Percentiles rank a stretch among this genome's conserved stretches.
Evolutionary conservation across 1,284 basidiomycete species (phyloP).

Genomic region (Coriolopsis trogii): DNA sequence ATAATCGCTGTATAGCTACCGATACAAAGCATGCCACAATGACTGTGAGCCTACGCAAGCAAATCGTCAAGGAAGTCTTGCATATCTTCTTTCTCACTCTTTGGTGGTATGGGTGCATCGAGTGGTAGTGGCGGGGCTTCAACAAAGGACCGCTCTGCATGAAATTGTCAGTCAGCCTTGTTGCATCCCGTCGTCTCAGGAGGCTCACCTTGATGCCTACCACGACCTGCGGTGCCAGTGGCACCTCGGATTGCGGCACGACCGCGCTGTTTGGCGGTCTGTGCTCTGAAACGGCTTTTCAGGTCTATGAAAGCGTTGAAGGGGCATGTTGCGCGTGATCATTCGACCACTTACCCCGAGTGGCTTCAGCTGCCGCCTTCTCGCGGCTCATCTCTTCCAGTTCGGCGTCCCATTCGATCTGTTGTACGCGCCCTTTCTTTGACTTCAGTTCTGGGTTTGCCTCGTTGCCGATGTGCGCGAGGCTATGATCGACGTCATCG

Average conservation of each 20-base stretch:
- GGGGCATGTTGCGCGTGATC: not conserved
- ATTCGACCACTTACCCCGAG: constrained; percentile 56
- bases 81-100: constrained; percentile 61
- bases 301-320: constrained; percentile 48
- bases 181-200: not conserved
- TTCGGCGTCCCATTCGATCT: constrained; percentile 67
- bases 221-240: constrained; percentile 11
- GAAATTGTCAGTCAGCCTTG: not conserved
- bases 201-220: constrained; percentile 32
- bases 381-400: constrained; percentile 67
- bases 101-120: constrained; percentile 33
- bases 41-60: constrained; percentile 32
- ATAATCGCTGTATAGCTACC: too few species aligned
- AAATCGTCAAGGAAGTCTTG: constrained; percentile 76
- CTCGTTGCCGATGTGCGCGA: constrained; percentile 51
- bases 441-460: constrained; percentile 30
- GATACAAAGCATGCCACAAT: too few species aligned
- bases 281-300: constrained; percentile 66
- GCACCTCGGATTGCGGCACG: constrained; percentile 21
- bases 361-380: constrained; percentile 72
- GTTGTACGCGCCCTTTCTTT: constrained; percentile 64
- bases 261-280: constrained; percentile 50
- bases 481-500: constrained; percentile 63
- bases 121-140: constrained; percentile 62
- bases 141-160: constrained; percentile 36